Base-by-base conservation (phyloP, 2,329 filamentous ascomycete genomes). In the Colletotrichum tabaci region DNA sequence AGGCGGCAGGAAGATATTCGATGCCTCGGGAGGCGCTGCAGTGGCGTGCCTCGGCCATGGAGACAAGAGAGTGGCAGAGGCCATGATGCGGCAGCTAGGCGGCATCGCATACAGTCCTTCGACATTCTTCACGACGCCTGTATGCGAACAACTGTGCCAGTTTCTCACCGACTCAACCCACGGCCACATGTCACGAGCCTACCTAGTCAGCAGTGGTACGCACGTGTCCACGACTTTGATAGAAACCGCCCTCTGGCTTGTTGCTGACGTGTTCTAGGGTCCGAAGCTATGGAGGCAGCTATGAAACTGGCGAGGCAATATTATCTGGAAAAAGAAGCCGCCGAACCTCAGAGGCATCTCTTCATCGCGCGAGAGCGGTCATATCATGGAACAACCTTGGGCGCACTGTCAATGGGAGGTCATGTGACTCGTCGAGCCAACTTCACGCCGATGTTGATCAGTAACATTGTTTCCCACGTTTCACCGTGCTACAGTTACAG, bases 311-410 rank as follows among this genome's bases (percentile, higher is more conserved):
- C 85, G 0, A 74, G 84, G 7, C 86, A 89, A 75, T 88, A 85
- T 66, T 85, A 82, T 61, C 75, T 84, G 7, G 86, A 87, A 67
- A 69, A 76, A 2, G 73, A 77, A 2, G 80, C 82, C 0, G 81
- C 88, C 0, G 86, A 93, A 74, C 84, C 86, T 2, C 79, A 85
- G 49, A 86, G 92, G n/a, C 85, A 81, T 0, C 84, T 86, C 13
- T 94, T 94, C 79, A 93, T 95, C 75, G 87, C 91, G 4, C 87
- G 93, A 16, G 80, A 87, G 46, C 86, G 90, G 52, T 93, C 91
- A 5, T 95, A 93, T 75, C 93, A 95, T 74, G 93, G 93, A 10
- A 90, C 86, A 4, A 95, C 92, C 0, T 81, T 95, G 0, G 92
- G 92, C 0, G 86, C 92, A 1, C 84, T 95, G 65, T 87, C 88